phyloP scores from a whole-genome alignment of 192 early-diverging fungal species.

The Backusella macrospora region DNA sequence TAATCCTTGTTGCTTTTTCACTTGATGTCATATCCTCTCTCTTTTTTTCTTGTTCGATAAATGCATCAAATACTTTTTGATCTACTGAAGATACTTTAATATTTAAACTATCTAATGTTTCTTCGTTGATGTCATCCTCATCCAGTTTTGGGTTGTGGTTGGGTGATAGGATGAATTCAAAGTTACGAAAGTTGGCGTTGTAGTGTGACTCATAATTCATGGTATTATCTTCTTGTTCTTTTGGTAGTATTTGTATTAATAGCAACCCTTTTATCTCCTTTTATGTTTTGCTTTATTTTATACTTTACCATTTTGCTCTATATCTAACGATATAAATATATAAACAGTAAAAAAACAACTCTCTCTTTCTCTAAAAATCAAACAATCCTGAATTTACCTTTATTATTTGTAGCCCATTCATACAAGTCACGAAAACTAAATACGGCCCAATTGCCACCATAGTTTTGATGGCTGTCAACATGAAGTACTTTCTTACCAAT shows the following conservation, averaged over 20 bases:
- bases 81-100: constrained; percentile 31
- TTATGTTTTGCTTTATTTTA: background rate
- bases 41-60: constrained; percentile 20
- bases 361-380: background rate
- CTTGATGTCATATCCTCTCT: background rate
- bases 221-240: background rate
- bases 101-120: constrained; percentile 39
- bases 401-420: constrained; percentile 31
- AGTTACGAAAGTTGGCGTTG: background rate
- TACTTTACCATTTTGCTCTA: background rate
- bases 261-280: background rate
- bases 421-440: constrained; percentile 58
- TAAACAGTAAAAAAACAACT: background rate
- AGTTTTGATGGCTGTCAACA: constrained; percentile 77
- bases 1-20: constrained; percentile 33
- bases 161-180: background rate
- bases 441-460: constrained; percentile 73
- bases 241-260: background rate
- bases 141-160: background rate
- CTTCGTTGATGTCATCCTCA: background rate
- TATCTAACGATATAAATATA: background rate
- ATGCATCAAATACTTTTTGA: constrained; percentile 37
- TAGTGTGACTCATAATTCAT: constrained; percentile 1
- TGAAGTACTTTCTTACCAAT: constrained; percentile 75
- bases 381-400: constrained; percentile 27